Conservation (phyloP, 1,284 basidiomycete genomes). For the Rhodotorula mucilaginosa region DNA sequence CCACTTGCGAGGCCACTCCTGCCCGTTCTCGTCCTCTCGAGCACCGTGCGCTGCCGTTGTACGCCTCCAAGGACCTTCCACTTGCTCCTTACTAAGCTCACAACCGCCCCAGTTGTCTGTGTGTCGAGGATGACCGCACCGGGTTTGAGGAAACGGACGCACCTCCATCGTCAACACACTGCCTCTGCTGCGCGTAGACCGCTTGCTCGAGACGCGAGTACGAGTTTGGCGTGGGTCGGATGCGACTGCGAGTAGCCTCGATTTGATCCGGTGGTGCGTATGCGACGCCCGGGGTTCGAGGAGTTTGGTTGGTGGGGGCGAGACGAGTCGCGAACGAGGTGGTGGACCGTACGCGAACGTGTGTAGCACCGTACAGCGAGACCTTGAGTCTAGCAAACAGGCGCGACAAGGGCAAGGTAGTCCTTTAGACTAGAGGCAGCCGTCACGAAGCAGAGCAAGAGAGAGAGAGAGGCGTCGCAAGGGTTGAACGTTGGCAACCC, state of each 20-base stretch:
- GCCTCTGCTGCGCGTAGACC: background rate
- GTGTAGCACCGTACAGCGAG: background rate
- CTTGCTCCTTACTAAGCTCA: background rate
- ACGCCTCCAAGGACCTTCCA: background rate
- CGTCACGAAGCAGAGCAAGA: no score
- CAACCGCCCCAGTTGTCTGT: no score
- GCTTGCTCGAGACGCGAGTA: background rate
- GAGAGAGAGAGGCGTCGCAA: background rate
- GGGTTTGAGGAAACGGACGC: background rate
- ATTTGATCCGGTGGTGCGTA: no score
- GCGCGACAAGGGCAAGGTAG: background rate
- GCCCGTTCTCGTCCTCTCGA: no score
- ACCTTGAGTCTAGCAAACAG: slow-evolving; percentile 10
- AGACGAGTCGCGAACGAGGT: no score
- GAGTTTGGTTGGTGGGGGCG: background rate
- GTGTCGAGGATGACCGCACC: slow-evolving; percentile 1
- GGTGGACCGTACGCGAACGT: background rate
- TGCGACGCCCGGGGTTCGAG: background rate
- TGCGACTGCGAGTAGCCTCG: background rate
- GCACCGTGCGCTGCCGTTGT: no score
- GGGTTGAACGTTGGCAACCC: background rate
- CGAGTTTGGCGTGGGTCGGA: background rate
- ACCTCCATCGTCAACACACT: slow-evolving; percentile 4
- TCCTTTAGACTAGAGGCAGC: background rate
- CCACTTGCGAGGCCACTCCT: background rate